Base-by-base conservation (phyloP, 1,284 basidiomycete species). In the Tilletia caries region DNA sequence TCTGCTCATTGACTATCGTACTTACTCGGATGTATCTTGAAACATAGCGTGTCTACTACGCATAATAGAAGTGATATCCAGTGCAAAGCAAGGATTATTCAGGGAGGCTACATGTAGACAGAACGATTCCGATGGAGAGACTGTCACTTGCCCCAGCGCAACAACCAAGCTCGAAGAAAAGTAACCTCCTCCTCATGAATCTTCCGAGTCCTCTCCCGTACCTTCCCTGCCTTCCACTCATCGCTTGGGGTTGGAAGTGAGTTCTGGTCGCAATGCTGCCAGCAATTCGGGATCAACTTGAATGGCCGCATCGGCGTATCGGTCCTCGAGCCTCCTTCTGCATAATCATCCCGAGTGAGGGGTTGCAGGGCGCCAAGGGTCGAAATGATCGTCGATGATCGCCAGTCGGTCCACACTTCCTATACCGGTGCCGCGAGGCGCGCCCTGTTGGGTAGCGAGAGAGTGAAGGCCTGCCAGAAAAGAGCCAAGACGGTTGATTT, bases 321-420 rank as follows among this genome's bases (percentile, higher is more conserved):
- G 54, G 86, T 82, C 41, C 94, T 86, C 58, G 87, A 85, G 5
- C 86, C 84, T 0, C 93, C 93, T 66, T 91, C 88, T 1, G 77
- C 78, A 6, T 73, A 83, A 67, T 83, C 79, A n/a, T 65, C 90
- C 88, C 73, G 90, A 91, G 80, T 95, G 92, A 0, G 93, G 92
- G 1, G 94, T 88, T 71, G 89, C 90, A 0, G 92, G 91, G 71
- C 91, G 87, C 93, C 93, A 96, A 2, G 94, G 93, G 83, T 95
- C 78, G 60, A 90, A 87, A 86, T 91, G 90, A 18, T 91, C 92
- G 76, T 93, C 91, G 73, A 96, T 91, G 76, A 95, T 89, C 0
- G 93, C 94, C 66, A 96, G 85, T 60, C 91, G 86, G 82, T 92
- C 90, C 20, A 88, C 88, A 33, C 88, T 88, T 13, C 48, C 48